These are phyloP conservation scores for Tolypocladium tropicale DNA, from an alignment of 2,329 filamentous ascomycete species.

Conservation along the genomic window DNA sequence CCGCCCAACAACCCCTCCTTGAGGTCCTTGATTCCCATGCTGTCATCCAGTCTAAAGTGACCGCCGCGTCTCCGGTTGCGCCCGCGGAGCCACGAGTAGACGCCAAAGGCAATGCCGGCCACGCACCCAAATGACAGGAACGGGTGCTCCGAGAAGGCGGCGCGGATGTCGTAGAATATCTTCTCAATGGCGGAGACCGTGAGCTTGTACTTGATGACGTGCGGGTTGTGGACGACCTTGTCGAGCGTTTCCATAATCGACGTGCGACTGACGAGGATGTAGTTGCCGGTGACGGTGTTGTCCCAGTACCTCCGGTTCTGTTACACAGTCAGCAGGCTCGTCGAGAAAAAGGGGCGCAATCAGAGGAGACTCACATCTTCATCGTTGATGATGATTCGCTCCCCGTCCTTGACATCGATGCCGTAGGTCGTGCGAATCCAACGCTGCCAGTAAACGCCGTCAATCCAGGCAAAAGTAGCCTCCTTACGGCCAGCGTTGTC, in stretches of 20 bases:
- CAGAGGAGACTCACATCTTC: constrained; percentile 66
- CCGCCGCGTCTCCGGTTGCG: constrained; percentile 44
- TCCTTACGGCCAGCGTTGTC: constrained; percentile 78
- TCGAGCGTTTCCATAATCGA: constrained; percentile 81
- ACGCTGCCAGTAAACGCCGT: constrained; percentile 92
- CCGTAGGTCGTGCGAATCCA: constrained; percentile 96
- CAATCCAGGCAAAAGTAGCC: constrained; percentile 93
- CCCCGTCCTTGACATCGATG: constrained; percentile 76
- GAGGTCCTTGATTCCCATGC: constrained; percentile 35
- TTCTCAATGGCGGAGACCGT: constrained; percentile 65
- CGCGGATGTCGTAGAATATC: constrained; percentile 56
- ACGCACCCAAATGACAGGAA: constrained; percentile 48
- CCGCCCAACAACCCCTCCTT: constrained; percentile 58
- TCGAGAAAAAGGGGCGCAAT: too few relatives aligned
- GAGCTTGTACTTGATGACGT: constrained; percentile 65
- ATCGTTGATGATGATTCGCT: constrained; percentile 92
- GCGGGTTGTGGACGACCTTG: constrained; percentile 57
- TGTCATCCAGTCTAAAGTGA: constrained; percentile 54
- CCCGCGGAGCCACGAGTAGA: constrained; percentile 42
- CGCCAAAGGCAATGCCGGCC: constrained; percentile 43
- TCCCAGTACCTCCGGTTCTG: constrained; percentile 96
- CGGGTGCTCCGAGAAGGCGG: constrained; percentile 48
- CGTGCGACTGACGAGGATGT: constrained; percentile 80
- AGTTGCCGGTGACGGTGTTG: constrained; percentile 74
- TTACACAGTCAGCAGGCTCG: neutral